phyloP scores from a whole-genome alignment of 2,329 filamentous ascomycete genomes.

The Blumeriella jaapii region DNA sequence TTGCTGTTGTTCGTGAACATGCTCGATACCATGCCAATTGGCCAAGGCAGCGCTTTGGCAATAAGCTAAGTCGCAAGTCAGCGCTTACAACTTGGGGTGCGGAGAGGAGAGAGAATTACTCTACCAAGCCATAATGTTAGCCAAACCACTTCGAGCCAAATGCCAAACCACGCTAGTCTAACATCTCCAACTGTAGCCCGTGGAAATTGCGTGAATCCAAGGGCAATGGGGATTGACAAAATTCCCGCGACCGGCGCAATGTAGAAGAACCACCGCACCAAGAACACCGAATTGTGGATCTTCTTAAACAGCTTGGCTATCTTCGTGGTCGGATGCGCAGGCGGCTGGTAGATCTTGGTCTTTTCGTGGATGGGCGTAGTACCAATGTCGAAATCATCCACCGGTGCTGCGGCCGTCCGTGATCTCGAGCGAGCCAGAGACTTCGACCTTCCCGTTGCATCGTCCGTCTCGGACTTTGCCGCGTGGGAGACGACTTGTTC shows the following conservation, averaged over 20 bases:
- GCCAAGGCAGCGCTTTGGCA: constrained; percentile 51
- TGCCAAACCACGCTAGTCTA: constrained; percentile 76
- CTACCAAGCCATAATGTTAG: constrained; percentile 71
- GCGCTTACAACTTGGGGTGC: too few species aligned
- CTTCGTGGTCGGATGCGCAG: constrained; percentile 47
- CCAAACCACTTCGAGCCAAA: constrained; percentile 94
- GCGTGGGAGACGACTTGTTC: constrained; percentile 41
- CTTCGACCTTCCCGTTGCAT: constrained; percentile 27
- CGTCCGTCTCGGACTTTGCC: constrained; percentile 18
- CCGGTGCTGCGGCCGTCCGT: constrained; percentile 42
- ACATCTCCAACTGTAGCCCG: constrained; percentile 61
- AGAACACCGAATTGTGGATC: constrained; percentile 51
- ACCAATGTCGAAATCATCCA: constrained; percentile 41
- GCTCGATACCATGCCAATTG: constrained; percentile 53
- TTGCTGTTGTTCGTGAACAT: constrained; percentile 75
- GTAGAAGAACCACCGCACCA: constrained; percentile 61
- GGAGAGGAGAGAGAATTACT: constrained; percentile 31
- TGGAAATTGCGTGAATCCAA: constrained; percentile 50
- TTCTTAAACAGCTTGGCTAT: constrained; percentile 54
- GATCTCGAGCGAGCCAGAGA: constrained; percentile 31
- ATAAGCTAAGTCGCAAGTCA: constrained; percentile 36
- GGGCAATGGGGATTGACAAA: constrained; percentile 54
- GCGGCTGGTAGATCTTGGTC: constrained; percentile 51
- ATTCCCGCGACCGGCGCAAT: constrained; percentile 53
- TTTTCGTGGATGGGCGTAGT: constrained; percentile 61